These are phyloP conservation scores for Pezicula radicicola DNA, from an alignment of 2,329 filamentous ascomycete species.

Conservation along the genomic window DNA sequence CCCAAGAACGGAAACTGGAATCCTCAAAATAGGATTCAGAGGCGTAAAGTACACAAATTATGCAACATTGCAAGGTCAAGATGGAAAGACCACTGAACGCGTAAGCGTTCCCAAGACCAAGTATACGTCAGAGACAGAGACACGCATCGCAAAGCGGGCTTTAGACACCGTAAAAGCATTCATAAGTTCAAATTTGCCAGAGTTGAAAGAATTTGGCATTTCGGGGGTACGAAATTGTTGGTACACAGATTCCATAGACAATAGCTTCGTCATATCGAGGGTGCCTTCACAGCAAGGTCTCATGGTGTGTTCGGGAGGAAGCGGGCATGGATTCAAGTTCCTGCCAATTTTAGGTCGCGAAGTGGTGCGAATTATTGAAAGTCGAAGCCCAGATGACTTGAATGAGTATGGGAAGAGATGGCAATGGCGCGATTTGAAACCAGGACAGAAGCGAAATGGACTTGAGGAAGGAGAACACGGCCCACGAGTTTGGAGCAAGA, in stretches of 20 bases:
- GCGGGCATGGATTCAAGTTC: conserved; percentile 29
- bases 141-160: not conserved
- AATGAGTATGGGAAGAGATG: conserved; percentile 27
- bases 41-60: conserved; percentile 47
- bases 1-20: conserved; percentile 29
- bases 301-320: not conserved
- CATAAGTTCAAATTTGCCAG: conserved; percentile 3
- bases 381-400: conserved; percentile 9
- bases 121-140: not conserved
- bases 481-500: conserved; percentile 24
- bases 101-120: conserved; percentile 1
- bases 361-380: conserved; percentile 28
- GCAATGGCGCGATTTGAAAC: conserved; percentile 21
- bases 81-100: not conserved
- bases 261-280: conserved; percentile 17
- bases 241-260: conserved; percentile 30
- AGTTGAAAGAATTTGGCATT: conserved; percentile 7
- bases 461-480: conserved; percentile 27
- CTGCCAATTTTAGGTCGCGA: conserved; percentile 28
- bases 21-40: conserved; percentile 47
- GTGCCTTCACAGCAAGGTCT: not conserved
- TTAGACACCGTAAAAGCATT: conserved; percentile 1
- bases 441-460: conserved; percentile 17
- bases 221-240: conserved; percentile 14
- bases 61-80: not conserved